Evolutionary conservation across 1,139 yeast species (phyloP), one percentile per base, ranked within the genome.

Genomic region (Debaryomycetaceae sp.): DNA sequence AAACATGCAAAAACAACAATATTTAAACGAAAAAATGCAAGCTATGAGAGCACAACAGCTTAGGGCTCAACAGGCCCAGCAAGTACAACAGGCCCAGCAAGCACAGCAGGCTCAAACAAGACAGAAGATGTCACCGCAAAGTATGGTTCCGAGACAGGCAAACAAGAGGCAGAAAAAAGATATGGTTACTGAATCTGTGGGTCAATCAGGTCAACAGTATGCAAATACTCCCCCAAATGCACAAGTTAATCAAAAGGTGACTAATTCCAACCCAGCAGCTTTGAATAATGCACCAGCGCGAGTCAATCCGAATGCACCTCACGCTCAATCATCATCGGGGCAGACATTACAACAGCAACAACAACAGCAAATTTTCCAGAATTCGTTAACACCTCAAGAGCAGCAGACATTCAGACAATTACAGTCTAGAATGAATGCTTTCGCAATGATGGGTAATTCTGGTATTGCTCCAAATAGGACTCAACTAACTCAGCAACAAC

Each of bases 301-400:
- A 22, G 26, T 8, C 7, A 8, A 8, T 8, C 26, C 7, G 11
- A 22, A 11, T 11, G 7, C 26, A 3, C 11, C 26, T 3, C 26
- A 22, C 7, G 26, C 11, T 3, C 49, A 43, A 31, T 41, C 50
- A 3, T 31, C 40, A 16, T 42, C 53, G 11, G 35, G 34, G 8
- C 41, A 37, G 29, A 48, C 60, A 5, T 51, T 62, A 30, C 61
- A 62, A 40, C 75, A 69, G 41, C 74, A 69, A 38, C 76, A 71
- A 41, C 76, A 70, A 43, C 76, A 71, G 48, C 76, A 71, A 43
- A 63, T 72, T 18, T 70, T 72, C 63, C 75, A 67, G 38, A 65
- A 53, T 43, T 58, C 73, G 6, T 58, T 72, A 34, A 55, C 67
- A 4, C 70, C 75, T 2, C 73, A 70, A 41, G 77, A 72, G 41